Percentiles rank a stretch among this genome's conserved stretches.
These are phyloP conservation scores for Ceratobasidium sp. DNA, from an alignment of 1,284 basidiomycete species.

Conservation along the genomic window DNA sequence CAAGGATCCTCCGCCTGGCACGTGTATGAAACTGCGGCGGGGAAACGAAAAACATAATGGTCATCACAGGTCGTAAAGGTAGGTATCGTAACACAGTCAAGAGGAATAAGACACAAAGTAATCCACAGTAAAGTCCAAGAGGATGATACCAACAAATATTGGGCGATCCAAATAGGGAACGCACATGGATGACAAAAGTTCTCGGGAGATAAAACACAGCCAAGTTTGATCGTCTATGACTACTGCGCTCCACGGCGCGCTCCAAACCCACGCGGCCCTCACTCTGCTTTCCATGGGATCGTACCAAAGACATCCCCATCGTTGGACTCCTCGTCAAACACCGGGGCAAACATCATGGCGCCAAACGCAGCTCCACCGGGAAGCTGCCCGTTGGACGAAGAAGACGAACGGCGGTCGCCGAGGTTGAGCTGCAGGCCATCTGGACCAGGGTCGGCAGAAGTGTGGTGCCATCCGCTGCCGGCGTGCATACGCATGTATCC, in stretches of 20 bases:
- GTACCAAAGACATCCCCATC: slow-evolving; percentile 25
- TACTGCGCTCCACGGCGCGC: slow-evolving; percentile 12
- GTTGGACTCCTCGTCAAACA: slow-evolving; percentile 28
- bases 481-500: slow-evolving; percentile 35
- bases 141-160: not conserved
- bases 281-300: slow-evolving; percentile 20
- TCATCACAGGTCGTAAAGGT: slow-evolving; percentile 39
- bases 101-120: slow-evolving; percentile 21
- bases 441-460: slow-evolving; percentile 13
- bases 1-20: not conserved
- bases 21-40: slow-evolving; percentile 3
- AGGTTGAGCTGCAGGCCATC: slow-evolving; percentile 1
- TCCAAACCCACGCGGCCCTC: not conserved
- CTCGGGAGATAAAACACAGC: slow-evolving; percentile 17
- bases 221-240: slow-evolving; percentile 9
- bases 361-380: slow-evolving; percentile 41
- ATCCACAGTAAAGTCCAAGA: slow-evolving; percentile 25
- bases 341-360: slow-evolving; percentile 20
- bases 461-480: slow-evolving; percentile 33
- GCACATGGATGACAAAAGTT: slow-evolving; percentile 14
- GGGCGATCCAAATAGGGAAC: not conserved
- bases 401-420: slow-evolving; percentile 33
- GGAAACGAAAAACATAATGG: slow-evolving; percentile 36
- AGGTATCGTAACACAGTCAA: slow-evolving; percentile 22
- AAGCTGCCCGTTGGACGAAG: slow-evolving; percentile 25